A percentile compares a stretch with the other conserved stretches of the same genome.
Evolutionary conservation across 2,329 filamentous ascomycete genomes (phyloP).

Genomic region (Fusarium sp.): DNA sequence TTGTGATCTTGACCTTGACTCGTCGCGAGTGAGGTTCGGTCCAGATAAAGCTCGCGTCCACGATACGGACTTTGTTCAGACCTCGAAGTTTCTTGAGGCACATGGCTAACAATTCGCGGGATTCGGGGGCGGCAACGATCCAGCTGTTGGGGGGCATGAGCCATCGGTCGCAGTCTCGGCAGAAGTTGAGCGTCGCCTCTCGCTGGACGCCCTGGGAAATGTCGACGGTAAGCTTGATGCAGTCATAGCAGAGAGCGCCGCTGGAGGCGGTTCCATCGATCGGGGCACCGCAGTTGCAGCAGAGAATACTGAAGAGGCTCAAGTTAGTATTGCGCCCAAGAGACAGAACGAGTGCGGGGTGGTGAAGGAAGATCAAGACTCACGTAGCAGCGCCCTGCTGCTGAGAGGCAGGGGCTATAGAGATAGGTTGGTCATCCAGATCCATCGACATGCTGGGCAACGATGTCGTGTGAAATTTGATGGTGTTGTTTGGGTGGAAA

Average conservation of each 20-base stretch:
- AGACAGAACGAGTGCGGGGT: conserved; percentile 26
- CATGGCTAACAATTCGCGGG: conserved; percentile 89
- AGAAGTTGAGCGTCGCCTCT: conserved; percentile 90
- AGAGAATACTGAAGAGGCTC: conserved; percentile 72
- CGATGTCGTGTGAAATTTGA: conserved; percentile 22
- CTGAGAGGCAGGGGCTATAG: conserved; percentile 48
- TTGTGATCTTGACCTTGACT: conserved; percentile 94
- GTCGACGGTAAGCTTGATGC: conserved; percentile 93
- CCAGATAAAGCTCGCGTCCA: conserved; percentile 97
- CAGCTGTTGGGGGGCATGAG: conserved; percentile 86
- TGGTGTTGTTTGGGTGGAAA: conserved; percentile 30
- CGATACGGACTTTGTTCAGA: conserved; percentile 89
- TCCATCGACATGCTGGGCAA: conserved; percentile 55
- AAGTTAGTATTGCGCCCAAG: conserved; percentile 27
- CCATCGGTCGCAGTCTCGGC: conserved; percentile 95
- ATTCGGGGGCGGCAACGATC: conserved; percentile 87
- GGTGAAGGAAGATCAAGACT: conserved; percentile 35
- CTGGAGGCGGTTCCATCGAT: conserved; percentile 90
- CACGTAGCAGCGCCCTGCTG: conserved; percentile 54
- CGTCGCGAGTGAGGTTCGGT: conserved; percentile 95
- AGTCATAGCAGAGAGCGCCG: conserved; percentile 94
- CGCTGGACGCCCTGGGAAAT: conserved; percentile 91
- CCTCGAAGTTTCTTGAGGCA: conserved; percentile 90
- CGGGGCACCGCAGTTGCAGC: conserved; percentile 95
- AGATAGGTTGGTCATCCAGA: conserved; percentile 55